These are phyloP conservation scores for Fereydounia khargensis DNA, from an alignment of 1,284 basidiomycete species.

Conservation along the genomic window DNA sequence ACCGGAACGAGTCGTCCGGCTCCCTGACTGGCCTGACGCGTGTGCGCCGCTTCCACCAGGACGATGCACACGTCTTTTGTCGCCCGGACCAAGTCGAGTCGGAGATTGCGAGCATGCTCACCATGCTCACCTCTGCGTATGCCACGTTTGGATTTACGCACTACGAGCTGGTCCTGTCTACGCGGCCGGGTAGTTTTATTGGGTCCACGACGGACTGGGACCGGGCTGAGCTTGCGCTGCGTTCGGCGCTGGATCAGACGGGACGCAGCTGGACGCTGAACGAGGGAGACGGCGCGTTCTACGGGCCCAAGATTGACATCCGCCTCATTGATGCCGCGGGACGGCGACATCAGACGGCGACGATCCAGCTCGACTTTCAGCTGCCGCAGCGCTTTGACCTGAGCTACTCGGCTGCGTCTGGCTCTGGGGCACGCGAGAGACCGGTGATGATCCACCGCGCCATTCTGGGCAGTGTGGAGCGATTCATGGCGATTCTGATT, in stretches of 20 bases:
- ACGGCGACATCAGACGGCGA: slow-evolving; percentile 51
- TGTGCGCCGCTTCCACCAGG: slow-evolving; percentile 52
- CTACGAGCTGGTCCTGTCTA: slow-evolving; percentile 54
- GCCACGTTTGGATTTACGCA: slow-evolving; percentile 46
- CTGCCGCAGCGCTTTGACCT: slow-evolving; percentile 50
- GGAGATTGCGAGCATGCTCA: slow-evolving; percentile 50
- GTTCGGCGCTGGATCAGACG: slow-evolving; percentile 34
- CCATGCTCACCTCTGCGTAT: slow-evolving; percentile 53
- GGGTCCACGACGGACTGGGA: slow-evolving; percentile 47
- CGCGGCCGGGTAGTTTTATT: slow-evolving; percentile 44
- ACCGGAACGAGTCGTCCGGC: slow-evolving; percentile 51
- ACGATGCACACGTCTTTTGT: slow-evolving; percentile 56
- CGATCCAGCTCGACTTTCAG: slow-evolving; percentile 57
- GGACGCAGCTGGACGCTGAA: slow-evolving; percentile 44
- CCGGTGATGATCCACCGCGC: slow-evolving; percentile 57
- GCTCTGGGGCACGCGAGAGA: slow-evolving; percentile 1
- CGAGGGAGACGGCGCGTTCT: slow-evolving; percentile 53
- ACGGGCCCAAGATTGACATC: slow-evolving; percentile 57
- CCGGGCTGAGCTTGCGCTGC: slow-evolving; percentile 38
- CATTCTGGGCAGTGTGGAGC: slow-evolving; percentile 53
- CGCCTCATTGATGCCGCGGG: slow-evolving; percentile 50
- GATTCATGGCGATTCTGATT: slow-evolving; percentile 54
- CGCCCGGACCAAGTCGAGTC: slow-evolving; percentile 34
- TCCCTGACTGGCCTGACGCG: slow-evolving; percentile 49
- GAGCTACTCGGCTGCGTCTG: slow-evolving; percentile 27